phyloP scores from a whole-genome alignment of 1,284 basidiomycete genomes.

The Cutaneotrichosporon spelunceum region DNA sequence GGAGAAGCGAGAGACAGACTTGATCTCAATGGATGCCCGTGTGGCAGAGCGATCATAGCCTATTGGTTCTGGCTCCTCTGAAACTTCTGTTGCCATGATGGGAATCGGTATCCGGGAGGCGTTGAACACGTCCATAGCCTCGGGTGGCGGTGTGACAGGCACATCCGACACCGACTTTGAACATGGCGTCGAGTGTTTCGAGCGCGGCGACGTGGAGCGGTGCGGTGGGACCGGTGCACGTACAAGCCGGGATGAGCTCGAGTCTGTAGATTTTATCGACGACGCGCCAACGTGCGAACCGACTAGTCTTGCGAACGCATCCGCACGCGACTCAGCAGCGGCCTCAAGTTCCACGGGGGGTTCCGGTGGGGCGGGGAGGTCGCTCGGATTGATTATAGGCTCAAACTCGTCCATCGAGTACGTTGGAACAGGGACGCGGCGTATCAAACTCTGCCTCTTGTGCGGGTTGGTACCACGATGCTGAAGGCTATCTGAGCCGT shows the following conservation, averaged over 20 bases:
- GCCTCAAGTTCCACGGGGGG: constrained; percentile 2
- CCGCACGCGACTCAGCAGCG: constrained; percentile 14
- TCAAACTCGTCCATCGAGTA: constrained; percentile 6
- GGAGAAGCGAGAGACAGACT: constrained; percentile 1
- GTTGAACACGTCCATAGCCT: constrained; percentile 10
- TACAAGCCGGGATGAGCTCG: neutral
- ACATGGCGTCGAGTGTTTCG: neutral
- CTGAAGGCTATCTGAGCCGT: constrained; percentile 7
- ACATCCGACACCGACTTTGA: constrained; percentile 1
- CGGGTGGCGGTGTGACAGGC: constrained; percentile 1
- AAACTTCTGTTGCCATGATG: constrained; percentile 6
- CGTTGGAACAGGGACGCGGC: constrained; percentile 14
- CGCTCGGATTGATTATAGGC: constrained; percentile 4
- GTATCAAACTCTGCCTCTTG: constrained; percentile 11
- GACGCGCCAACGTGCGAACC: constrained; percentile 3
- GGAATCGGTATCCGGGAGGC: neutral
- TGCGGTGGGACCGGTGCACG: constrained; percentile 11
- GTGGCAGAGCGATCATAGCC: neutral
- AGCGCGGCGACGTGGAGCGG: constrained; percentile 3
- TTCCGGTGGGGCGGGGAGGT: constrained; percentile 8
- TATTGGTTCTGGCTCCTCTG: constrained; percentile 9
- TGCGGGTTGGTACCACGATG: constrained; percentile 9
- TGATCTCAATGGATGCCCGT: neutral
- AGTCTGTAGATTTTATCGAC: constrained; percentile 3
- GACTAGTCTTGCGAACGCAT: constrained; percentile 14